Percentiles rank a stretch among this genome's conserved stretches.
Evolutionary conservation across 495 filamentous ascomycete species (phyloP).

Genomic region (Penicillium steckii): DNA sequence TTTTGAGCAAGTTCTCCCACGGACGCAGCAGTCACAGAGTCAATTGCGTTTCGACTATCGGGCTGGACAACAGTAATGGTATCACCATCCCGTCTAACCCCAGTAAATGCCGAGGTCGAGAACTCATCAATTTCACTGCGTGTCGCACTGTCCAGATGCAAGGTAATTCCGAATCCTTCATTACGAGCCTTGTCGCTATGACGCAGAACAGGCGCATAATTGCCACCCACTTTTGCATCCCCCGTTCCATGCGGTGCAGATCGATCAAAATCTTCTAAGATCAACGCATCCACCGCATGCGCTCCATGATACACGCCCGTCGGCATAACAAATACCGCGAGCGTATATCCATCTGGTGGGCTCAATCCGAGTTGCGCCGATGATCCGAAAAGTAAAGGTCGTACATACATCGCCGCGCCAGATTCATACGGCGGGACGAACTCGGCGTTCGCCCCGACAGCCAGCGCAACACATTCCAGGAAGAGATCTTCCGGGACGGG

Average conservation of each 20-base stretch:
- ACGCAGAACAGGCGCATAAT: slow-evolving; percentile 69
- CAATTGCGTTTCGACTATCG: slow-evolving; percentile 76
- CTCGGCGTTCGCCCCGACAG: slow-evolving; percentile 81
- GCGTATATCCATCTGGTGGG: slow-evolving; percentile 85
- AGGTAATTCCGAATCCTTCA: slow-evolving; percentile 79
- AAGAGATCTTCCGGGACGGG: slow-evolving; percentile 71
- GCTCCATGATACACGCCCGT: slow-evolving; percentile 89
- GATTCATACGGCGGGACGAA: slow-evolving; percentile 83
- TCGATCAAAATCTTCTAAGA: slow-evolving; percentile 66
- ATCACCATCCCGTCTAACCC: slow-evolving; percentile 54
- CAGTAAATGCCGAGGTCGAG: slow-evolving; percentile 83
- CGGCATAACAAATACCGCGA: slow-evolving; percentile 80
- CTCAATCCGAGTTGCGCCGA: slow-evolving; percentile 76
- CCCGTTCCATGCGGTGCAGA: slow-evolving; percentile 55
- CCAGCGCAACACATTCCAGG: slow-evolving; percentile 68
- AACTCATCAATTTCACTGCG: slow-evolving; percentile 86
- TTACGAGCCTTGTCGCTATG: slow-evolving; percentile 72
- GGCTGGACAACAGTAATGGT: slow-evolving; percentile 73
- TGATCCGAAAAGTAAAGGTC: slow-evolving; percentile 82
- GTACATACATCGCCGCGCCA: slow-evolving; percentile 84
- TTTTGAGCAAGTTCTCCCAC: slow-evolving; percentile 64
- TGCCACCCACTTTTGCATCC: slow-evolving; percentile 55
- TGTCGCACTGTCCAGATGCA: slow-evolving; percentile 80
- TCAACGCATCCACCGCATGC: slow-evolving; percentile 73
- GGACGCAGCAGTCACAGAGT: slow-evolving; percentile 75